Conservation (phyloP, 805 yeast species). For the Komagataella ulmi region DNA sequence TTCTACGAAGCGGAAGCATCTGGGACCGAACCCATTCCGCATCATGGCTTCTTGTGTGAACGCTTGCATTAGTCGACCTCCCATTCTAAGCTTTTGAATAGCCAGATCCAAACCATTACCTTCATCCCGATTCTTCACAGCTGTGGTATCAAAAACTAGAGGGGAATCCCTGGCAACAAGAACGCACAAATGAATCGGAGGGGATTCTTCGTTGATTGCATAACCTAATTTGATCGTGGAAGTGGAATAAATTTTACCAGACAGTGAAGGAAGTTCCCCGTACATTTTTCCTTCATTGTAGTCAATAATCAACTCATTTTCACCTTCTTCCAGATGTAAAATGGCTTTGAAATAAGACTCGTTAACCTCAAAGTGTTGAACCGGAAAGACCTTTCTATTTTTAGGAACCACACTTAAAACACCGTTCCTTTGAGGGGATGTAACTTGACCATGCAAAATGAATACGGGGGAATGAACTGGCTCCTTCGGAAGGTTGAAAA, state of each 20-base stretch:
- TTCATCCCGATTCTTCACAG: conserved; percentile 31
- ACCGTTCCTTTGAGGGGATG: conserved; percentile 14
- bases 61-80: conserved; percentile 82
- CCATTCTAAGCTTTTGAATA: conserved; percentile 60
- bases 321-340: conserved; percentile 58
- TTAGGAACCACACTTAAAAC: conserved; percentile 28
- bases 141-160: conserved; percentile 57
- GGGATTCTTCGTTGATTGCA: conserved; percentile 45
- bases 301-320: conserved; percentile 40
- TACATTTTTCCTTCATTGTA: conserved; percentile 28
- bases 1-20: conserved; percentile 55
- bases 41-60: conserved; percentile 86
- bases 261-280: conserved; percentile 10
- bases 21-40: conserved; percentile 60
- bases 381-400: conserved; percentile 39
- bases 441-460: conserved; percentile 33
- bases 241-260: conserved; percentile 6
- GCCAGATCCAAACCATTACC: conserved; percentile 63
- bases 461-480: conserved; percentile 31
- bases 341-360: conserved; percentile 64
- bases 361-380: conserved; percentile 57
- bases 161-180: conserved; percentile 69
- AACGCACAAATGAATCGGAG: conserved; percentile 73
- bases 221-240: conserved; percentile 23
- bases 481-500: conserved; percentile 1